Evolutionary conservation across 805 yeast genomes (phyloP).

Genomic region (Scheffersomyces amazonensis): DNA sequence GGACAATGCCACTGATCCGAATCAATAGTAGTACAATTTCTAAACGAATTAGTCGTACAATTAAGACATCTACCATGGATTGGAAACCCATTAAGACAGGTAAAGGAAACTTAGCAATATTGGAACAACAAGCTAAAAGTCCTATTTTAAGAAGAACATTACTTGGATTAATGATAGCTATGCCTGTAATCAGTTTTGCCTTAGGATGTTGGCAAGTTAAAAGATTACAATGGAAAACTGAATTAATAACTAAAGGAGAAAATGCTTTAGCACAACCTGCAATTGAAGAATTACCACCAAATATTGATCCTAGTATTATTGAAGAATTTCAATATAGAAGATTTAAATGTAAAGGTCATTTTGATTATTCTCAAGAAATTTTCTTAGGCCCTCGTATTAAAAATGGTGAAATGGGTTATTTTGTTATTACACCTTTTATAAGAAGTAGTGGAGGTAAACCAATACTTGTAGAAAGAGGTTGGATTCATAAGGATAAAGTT

Average conservation of each 20-base stretch:
- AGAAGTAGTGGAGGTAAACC: constrained; percentile 74
- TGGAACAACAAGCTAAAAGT: constrained; percentile 37
- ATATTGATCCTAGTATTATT: constrained; percentile 61
- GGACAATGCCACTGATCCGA: not conserved
- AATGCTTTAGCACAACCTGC: constrained; percentile 75
- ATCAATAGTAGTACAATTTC: not conserved
- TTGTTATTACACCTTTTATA: constrained; percentile 76
- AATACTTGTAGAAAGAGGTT: constrained; percentile 84
- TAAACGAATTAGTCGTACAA: constrained; percentile 16
- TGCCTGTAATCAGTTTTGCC: constrained; percentile 84
- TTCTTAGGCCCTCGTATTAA: constrained; percentile 86
- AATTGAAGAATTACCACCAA: constrained; percentile 60
- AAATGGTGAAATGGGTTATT: constrained; percentile 69
- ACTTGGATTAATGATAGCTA: constrained; percentile 53
- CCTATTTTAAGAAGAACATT: constrained; percentile 37
- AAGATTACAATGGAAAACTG: constrained; percentile 84
- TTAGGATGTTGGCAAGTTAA: constrained; percentile 92
- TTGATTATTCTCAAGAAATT: constrained; percentile 81
- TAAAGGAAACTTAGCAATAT: constrained; percentile 29
- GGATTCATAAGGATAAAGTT: constrained; percentile 74
- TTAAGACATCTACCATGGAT: constrained; percentile 70
- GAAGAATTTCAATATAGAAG: constrained; percentile 78
- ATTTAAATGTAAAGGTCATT: constrained; percentile 73
- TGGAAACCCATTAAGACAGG: constrained; percentile 75
- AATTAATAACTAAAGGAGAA: constrained; percentile 78